Percentiles rank a stretch among this genome's conserved stretches.
phyloP scores from a whole-genome alignment of 2,329 filamentous ascomycete species.

The Diaporthe capsici region DNA sequence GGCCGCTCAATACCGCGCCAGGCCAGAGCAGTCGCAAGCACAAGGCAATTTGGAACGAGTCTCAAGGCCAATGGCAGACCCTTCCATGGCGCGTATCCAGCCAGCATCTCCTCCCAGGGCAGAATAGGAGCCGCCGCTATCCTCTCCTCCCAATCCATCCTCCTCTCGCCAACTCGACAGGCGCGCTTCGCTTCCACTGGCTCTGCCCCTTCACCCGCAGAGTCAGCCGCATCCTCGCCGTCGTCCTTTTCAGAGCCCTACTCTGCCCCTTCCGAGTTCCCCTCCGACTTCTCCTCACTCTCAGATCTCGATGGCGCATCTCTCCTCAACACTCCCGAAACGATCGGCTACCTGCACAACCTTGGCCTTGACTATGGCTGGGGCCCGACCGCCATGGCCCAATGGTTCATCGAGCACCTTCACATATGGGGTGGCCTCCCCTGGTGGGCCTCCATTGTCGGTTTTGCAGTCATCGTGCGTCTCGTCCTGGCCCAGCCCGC shows the following conservation, averaged over 20 bases:
- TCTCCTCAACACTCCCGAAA: conserved; percentile 75
- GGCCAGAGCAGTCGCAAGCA: conserved; percentile 37
- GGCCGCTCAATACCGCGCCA: conserved; percentile 40
- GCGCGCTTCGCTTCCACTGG: conserved; percentile 49
- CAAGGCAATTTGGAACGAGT: conserved; percentile 49
- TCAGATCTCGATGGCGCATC: conserved; percentile 54
- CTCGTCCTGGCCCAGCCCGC: conserved; percentile 75
- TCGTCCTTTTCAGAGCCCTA: conserved; percentile 44
- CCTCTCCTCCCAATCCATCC: conserved; percentile 40
- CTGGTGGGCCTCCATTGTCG: conserved; percentile 84
- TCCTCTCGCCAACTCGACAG: conserved; percentile 43
- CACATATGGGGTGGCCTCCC: conserved; percentile 83
- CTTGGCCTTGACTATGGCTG: conserved; percentile 91
- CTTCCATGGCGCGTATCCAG: conserved; percentile 1
- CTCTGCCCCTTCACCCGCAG: conserved; percentile 37
- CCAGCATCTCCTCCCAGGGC: conserved; percentile 34
- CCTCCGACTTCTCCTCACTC: conserved; percentile 50
- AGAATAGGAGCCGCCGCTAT: conserved; percentile 45
- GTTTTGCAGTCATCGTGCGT: conserved; percentile 76
- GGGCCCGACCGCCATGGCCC: conserved; percentile 80
- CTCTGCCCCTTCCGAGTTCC: conserved; percentile 35
- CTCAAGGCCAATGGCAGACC: conserved; percentile 44
- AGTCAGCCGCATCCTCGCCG: conserved; percentile 41
- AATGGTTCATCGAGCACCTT: conserved; percentile 85
- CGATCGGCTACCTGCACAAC: conserved; percentile 84